Conservation (phyloP, 2,329 filamentous ascomycete species). For the Alternaria sp. region DNA sequence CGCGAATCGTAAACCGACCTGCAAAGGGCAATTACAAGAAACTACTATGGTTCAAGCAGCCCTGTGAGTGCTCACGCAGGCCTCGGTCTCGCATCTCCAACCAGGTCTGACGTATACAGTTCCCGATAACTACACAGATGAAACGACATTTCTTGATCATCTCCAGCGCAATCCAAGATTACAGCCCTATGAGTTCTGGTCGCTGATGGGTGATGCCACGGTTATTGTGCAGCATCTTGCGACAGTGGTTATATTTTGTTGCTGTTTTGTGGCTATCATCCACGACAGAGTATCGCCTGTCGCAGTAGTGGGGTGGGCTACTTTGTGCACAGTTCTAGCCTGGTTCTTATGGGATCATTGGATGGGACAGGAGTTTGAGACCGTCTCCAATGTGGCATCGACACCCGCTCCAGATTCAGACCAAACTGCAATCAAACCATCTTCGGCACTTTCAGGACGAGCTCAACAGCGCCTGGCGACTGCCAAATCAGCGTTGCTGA, state of each 20-base stretch:
- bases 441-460: slow-evolving; percentile 57
- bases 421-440: not conserved
- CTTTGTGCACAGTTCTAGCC: slow-evolving; percentile 79
- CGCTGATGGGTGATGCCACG: slow-evolving; percentile 89
- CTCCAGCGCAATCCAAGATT: slow-evolving; percentile 92
- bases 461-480: slow-evolving; percentile 75
- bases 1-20: slow-evolving; percentile 69
- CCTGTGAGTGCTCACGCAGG: slow-evolving; percentile 63
- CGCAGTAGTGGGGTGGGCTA: slow-evolving; percentile 86
- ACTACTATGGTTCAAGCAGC: slow-evolving; percentile 96
- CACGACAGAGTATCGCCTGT: slow-evolving; percentile 86
- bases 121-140: slow-evolving; percentile 98
- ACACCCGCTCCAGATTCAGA: not conserved
- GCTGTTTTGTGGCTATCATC: slow-evolving; percentile 90
- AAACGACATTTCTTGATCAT: slow-evolving; percentile 94
- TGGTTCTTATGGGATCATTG: slow-evolving; percentile 94
- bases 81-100: not conserved
- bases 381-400: slow-evolving; percentile 47
- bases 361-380: slow-evolving; percentile 73
- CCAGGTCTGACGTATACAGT: slow-evolving; percentile 58
- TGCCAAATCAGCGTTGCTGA: slow-evolving; percentile 88
- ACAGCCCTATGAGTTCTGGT: slow-evolving; percentile 98
- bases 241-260: slow-evolving; percentile 91
- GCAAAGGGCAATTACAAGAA: slow-evolving; percentile 88
- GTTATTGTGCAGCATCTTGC: slow-evolving; percentile 97